These are phyloP conservation scores for Posidonia oceanica DNA, from an alignment of 116 monocot species.

Conservation along the genomic window DNA sequence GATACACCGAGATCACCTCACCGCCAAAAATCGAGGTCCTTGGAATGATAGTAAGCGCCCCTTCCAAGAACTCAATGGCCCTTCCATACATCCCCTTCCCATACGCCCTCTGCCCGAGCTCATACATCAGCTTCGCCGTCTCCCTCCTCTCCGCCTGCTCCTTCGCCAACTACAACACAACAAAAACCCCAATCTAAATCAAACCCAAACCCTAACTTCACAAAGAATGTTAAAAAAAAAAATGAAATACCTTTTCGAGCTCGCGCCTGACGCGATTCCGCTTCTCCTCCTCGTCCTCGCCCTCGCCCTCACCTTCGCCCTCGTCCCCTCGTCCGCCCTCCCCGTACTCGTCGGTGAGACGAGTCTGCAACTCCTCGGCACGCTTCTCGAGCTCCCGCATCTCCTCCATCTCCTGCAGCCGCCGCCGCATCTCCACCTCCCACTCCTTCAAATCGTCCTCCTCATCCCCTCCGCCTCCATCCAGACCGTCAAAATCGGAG, in stretches of 20 bases:
- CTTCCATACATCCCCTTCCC: constrained; percentile 77
- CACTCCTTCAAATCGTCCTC: constrained; percentile 9
- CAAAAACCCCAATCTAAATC: too few species aligned
- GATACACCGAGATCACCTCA: constrained; percentile 41
- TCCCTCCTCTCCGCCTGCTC: constrained; percentile 82
- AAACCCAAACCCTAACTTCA: background rate
- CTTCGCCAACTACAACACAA: constrained; percentile 59
- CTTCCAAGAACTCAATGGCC: constrained; percentile 85
- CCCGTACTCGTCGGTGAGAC: background rate
- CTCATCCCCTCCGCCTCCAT: background rate
- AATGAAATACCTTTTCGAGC: constrained; percentile 17
- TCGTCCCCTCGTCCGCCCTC: background rate
- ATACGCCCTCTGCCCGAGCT: constrained; percentile 85
- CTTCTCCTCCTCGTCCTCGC: constrained; percentile 20
- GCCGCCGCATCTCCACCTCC: constrained; percentile 17
- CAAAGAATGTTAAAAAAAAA: background rate
- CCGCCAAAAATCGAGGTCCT: constrained; percentile 70
- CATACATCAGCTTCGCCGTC: constrained; percentile 89
- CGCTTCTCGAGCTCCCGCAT: constrained; percentile 24
- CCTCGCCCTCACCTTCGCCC: constrained; percentile 3
- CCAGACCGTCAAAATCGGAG: background rate
- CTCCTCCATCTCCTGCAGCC: constrained; percentile 21
- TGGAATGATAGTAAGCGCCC: constrained; percentile 83
- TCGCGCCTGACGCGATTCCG: constrained; percentile 18
- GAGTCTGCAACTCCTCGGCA: constrained; percentile 21